phyloP scores from a whole-genome alignment of 306 rosid species.

The Quercus wislizeni region DNA sequence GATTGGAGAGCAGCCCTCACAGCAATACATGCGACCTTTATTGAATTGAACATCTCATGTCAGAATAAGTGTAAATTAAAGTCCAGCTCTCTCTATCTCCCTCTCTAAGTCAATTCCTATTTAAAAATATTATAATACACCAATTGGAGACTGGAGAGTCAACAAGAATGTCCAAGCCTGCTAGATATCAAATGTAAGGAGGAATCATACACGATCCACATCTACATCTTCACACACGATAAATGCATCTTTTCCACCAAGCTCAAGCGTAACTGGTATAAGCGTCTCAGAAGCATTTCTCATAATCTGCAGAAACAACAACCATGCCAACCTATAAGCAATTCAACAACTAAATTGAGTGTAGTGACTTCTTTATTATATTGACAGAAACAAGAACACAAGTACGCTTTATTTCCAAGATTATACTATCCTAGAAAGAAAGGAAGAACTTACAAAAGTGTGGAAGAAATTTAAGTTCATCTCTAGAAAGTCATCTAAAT shows the following conservation, averaged over 20 bases:
- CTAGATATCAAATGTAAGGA: constrained; percentile 14
- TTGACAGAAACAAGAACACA: not conserved
- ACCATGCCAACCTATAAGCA: constrained; percentile 6
- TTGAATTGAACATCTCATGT: constrained; percentile 29
- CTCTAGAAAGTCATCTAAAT: not conserved
- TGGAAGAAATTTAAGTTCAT: not conserved
- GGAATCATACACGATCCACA: constrained; percentile 73
- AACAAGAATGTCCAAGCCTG: constrained; percentile 13
- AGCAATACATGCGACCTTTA: constrained; percentile 89
- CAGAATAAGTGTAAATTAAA: not conserved
- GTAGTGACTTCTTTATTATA: constrained; percentile 10
- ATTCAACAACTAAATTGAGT: constrained; percentile 14
- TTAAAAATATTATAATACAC: not conserved
- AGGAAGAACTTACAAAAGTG: not conserved
- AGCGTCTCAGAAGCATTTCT: constrained; percentile 82
- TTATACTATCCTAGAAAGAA: constrained; percentile 8
- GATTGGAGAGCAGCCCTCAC: constrained; percentile 91
- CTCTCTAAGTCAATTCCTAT: not conserved
- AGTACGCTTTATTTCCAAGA: not conserved
- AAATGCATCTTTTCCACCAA: constrained; percentile 99
- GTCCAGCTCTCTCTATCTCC: not conserved
- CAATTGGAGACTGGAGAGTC: not conserved
- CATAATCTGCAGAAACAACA: constrained; percentile 73
- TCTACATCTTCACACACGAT: constrained; percentile 91
- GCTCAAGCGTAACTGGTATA: constrained; percentile 89